These are phyloP conservation scores for Simplicillium sp. DNA, from an alignment of 2,329 filamentous ascomycete species.

Conservation along the genomic window DNA sequence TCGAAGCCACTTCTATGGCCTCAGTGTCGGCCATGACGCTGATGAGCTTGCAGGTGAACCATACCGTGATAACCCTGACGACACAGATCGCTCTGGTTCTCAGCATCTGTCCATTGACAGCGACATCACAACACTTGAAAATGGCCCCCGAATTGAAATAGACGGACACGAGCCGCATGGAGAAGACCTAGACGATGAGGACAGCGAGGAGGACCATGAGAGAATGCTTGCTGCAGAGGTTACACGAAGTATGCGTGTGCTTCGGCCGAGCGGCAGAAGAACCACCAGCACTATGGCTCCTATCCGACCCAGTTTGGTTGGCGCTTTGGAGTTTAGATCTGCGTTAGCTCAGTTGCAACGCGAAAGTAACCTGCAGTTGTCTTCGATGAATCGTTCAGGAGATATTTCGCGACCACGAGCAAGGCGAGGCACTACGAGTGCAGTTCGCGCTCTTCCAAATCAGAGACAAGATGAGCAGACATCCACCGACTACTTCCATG, in stretches of 20 bases:
- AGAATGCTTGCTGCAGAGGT: slow-evolving; percentile 70
- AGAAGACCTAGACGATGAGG: slow-evolving; percentile 35
- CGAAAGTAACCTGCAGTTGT: slow-evolving; percentile 65
- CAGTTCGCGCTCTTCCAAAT: slow-evolving; percentile 10
- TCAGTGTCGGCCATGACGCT: slow-evolving; percentile 33
- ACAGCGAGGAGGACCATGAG: slow-evolving; percentile 39
- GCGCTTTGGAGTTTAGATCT: slow-evolving; percentile 86
- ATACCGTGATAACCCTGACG: slow-evolving; percentile 53
- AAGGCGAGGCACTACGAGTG: slow-evolving; percentile 17
- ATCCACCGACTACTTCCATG: too few relatives aligned
- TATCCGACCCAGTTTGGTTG: slow-evolving; percentile 86
- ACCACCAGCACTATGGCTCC: slow-evolving; percentile 65
- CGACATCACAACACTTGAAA: slow-evolving; percentile 35
- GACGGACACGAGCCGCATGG: slow-evolving; percentile 27
- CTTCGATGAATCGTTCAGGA: slow-evolving; percentile 50
- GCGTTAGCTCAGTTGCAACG: slow-evolving; percentile 80
- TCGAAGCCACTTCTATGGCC: slow-evolving; percentile 61
- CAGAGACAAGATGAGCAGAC: too few relatives aligned
- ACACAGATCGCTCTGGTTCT: slow-evolving; percentile 13
- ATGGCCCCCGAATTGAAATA: slow-evolving; percentile 36
- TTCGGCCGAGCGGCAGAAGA: slow-evolving; percentile 54
- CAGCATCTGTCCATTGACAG: slow-evolving; percentile 9
- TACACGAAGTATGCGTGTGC: slow-evolving; percentile 85
- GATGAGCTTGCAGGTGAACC: slow-evolving; percentile 46
- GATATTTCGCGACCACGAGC: slow-evolving; percentile 14